Percentiles rank a stretch among this genome's conserved stretches.
These are phyloP conservation scores for Pinguiococcus pyrenoidosus DNA, from an alignment of 108 stramenopile species.

Conservation along the genomic window DNA sequence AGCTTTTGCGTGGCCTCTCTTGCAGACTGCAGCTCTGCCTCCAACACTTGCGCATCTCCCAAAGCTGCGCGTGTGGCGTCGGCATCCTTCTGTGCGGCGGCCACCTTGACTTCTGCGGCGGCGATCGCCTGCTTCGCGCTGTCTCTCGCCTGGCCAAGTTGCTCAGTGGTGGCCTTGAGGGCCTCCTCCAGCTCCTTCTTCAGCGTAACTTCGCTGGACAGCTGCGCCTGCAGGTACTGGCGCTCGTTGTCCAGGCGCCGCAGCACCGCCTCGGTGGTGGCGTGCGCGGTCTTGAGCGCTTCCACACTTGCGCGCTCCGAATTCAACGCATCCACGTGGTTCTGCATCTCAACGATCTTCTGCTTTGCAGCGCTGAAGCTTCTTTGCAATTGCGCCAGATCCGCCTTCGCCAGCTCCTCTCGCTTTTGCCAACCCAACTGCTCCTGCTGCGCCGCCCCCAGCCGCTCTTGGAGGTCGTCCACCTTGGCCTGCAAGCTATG, in stretches of 20 bases:
- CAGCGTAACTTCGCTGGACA: constrained; percentile 31
- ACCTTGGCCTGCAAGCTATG: constrained; percentile 26
- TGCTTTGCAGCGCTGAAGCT: not conserved
- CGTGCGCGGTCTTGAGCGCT: constrained; percentile 8
- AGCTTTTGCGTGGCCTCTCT: no score
- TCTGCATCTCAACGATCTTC: constrained; percentile 15
- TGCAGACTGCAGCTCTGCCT: no score
- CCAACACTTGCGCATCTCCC: no score
- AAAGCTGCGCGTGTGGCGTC: constrained; percentile 3
- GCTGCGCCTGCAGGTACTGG: constrained; percentile 43
- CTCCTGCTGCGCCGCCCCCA: constrained; percentile 28
- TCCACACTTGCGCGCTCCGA: constrained; percentile 3
- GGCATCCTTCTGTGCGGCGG: not conserved
- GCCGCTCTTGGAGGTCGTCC: constrained; percentile 30
- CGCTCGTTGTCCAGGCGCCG: constrained; percentile 45
- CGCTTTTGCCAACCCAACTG: constrained; percentile 2
- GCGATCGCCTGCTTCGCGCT: constrained; percentile 2
- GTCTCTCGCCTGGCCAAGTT: constrained; percentile 30
- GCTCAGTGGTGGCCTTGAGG: constrained; percentile 12
- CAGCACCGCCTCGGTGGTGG: constrained; percentile 29
- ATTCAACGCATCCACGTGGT: not conserved
- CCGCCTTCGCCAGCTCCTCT: constrained; percentile 22
- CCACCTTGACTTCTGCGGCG: not conserved
- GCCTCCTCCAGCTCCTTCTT: constrained; percentile 34
- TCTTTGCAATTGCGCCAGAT: not conserved